Evolutionary conservation across 2,329 filamentous ascomycete species (phyloP).

Genomic region (Apiospora marii): DNA sequence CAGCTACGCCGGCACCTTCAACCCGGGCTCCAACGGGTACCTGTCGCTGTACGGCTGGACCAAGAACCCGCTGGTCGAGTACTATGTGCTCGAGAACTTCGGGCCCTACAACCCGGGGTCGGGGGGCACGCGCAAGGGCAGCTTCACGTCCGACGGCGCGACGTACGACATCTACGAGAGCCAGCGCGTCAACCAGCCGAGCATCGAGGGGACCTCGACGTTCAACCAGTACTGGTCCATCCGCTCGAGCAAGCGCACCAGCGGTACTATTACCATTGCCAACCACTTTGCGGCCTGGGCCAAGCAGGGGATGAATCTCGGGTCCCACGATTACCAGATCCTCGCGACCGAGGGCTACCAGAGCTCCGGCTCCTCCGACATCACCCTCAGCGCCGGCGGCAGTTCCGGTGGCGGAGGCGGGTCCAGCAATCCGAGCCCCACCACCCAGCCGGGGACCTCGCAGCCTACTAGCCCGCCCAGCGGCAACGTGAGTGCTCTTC

Average conservation of each 20-base stretch:
- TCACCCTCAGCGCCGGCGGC: conserved; percentile 28
- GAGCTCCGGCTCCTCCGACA: conserved; percentile 51
- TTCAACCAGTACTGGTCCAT: conserved; percentile 61
- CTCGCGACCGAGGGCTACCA: conserved; percentile 48
- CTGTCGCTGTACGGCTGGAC: conserved; percentile 49
- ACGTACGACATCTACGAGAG: conserved; percentile 47
- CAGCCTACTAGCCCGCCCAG: conserved; percentile 16
- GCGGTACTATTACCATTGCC: conserved; percentile 40
- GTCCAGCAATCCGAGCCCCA: neutral
- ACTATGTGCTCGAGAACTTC: conserved; percentile 50
- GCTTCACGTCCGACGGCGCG: conserved; percentile 43
- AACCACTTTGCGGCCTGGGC: conserved; percentile 45
- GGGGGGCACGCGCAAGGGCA: conserved; percentile 44
- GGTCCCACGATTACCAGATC: conserved; percentile 44
- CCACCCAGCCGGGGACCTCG: conserved; percentile 12
- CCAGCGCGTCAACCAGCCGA: conserved; percentile 49
- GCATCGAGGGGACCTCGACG: conserved; percentile 54
- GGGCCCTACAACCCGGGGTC: conserved; percentile 52
- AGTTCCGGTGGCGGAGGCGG: neutral
- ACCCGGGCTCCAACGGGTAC: conserved; percentile 34
- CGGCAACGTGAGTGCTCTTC: neutral
- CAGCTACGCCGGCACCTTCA: conserved; percentile 18
- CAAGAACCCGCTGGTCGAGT: conserved; percentile 43
- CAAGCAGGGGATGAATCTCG: conserved; percentile 37
- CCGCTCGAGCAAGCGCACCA: conserved; percentile 52